Conservation (phyloP, 2,329 filamentous ascomycete species). For the Pseudogymnoascus pannorum region DNA sequence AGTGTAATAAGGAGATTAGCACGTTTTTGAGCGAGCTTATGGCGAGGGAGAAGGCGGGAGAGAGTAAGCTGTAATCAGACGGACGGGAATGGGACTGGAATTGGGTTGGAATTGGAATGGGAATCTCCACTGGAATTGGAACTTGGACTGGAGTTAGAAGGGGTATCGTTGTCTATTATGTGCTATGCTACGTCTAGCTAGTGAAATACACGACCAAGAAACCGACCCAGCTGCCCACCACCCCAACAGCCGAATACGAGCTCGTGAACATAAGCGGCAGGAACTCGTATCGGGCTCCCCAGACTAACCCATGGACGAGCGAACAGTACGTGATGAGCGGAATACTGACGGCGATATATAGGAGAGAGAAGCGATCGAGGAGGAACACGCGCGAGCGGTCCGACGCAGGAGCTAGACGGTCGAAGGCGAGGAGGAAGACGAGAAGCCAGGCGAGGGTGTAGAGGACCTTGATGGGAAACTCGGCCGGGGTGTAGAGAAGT, state of each 20-base stretch:
- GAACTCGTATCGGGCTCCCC: slow-evolving; percentile 79
- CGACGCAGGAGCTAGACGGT: slow-evolving; percentile 78
- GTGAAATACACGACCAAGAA: slow-evolving; percentile 88
- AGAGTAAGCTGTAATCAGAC: neutral
- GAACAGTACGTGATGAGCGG: slow-evolving; percentile 87
- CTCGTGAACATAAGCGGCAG: slow-evolving; percentile 95
- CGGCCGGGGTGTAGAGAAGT: slow-evolving; percentile 80
- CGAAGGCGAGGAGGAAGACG: slow-evolving; percentile 77
- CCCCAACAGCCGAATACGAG: slow-evolving; percentile 88
- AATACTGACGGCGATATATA: slow-evolving; percentile 86
- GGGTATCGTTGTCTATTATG: neutral
- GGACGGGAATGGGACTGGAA: neutral
- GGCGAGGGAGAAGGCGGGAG: neutral
- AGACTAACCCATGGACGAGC: slow-evolving; percentile 72
- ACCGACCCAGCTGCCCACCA: slow-evolving; percentile 90
- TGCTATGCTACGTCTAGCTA: slow-evolving; percentile 8
- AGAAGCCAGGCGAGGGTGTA: slow-evolving; percentile 93
- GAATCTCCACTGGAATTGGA: neutral
- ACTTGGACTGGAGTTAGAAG: neutral
- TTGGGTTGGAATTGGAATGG: neutral
- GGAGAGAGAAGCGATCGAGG: slow-evolving; percentile 79
- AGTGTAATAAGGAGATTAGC: slow-evolving; percentile 58
- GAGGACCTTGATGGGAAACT: slow-evolving; percentile 88
- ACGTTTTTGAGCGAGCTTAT: slow-evolving; percentile 21
- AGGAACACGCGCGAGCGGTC: slow-evolving; percentile 76